Evolutionary conservation across 805 yeast genomes (phyloP), one percentile per base, ranked within the genome.

Genomic region (Yueomyces sinensis): DNA sequence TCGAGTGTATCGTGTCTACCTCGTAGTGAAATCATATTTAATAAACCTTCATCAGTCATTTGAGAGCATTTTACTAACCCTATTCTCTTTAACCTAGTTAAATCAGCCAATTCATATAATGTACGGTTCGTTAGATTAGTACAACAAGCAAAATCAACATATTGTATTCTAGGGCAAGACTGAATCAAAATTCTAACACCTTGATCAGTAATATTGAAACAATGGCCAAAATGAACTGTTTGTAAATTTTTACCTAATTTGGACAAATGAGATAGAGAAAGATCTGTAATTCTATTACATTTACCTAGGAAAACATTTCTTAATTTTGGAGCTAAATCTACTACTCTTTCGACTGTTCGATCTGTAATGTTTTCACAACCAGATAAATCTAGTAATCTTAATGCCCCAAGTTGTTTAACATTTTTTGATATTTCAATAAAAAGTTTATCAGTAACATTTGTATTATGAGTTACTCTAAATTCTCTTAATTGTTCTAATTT

Each of bases 101-200:
- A 64, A 32, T 71, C 72, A 3, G 94, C 72, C 42, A 89, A 62
- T 47, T 79, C 93, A 29, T 72, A 67, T 29, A 91, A 70, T 1
- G 95, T 75, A 46, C 74, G 70, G 59, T 91, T 83, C 2, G 97
- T 86, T 36, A 89, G 66, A 54, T 83, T 93, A 1, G 79, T 66
- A 54, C 98, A 89, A 57, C 96, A 87, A 13, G 97, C 97, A 39
- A 91, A 71, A 59, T 89, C 98, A 42, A 89, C 83, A 55, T 87
- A 89, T 48, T 83, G 93, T 37, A 89, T 74, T 38, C 95, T 66
- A 38, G 80, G 81, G 50, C 97, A 91, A 32, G 70, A 68, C 42
- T 79, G 69, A 11, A 83, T 82, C 40, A 89, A 63, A 9, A 71
- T 66, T 20, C 73, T 69, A 14, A 91, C 91, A 16, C 96, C 96